Conservation (phyloP, 345 rosid species). For the Arabidopsis arenosa region DNA sequence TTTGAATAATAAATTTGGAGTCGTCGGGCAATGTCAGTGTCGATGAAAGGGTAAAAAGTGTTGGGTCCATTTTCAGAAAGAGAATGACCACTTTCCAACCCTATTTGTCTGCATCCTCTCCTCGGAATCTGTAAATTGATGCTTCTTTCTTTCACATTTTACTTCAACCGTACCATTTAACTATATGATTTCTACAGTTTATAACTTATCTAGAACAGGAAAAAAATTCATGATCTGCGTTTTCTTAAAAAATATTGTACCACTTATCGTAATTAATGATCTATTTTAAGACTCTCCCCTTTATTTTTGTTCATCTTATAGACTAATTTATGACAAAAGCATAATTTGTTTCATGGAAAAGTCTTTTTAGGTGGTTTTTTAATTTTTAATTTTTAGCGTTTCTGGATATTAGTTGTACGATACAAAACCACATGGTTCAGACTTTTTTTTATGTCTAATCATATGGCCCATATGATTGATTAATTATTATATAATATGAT, state of each 20-base stretch:
- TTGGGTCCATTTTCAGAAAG: conserved; percentile 38
- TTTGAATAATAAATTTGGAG: neutral
- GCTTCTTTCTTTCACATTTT: conserved; percentile 39
- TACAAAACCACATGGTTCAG: conserved; percentile 38
- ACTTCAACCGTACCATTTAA: neutral
- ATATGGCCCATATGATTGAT: conserved; percentile 38
- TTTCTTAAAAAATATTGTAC: too few species aligned
- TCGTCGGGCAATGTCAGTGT: conserved; percentile 28
- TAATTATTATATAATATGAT: conserved; percentile 13
- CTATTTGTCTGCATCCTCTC: conserved; percentile 58
- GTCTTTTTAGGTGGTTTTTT: conserved; percentile 9
- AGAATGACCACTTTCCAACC: conserved; percentile 67
- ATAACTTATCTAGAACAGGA: neutral
- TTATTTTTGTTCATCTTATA: neutral
- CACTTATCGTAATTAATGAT: neutral
- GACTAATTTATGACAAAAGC: neutral
- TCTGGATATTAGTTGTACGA: conserved; percentile 39
- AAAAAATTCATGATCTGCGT: too few species aligned
- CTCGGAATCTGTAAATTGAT: conserved; percentile 71
- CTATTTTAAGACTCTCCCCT: neutral
- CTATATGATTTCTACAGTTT: neutral
- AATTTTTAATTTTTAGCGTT: neutral
- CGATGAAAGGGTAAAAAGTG: conserved; percentile 15
- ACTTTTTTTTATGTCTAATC: conserved; percentile 32
- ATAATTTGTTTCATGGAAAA: conserved; percentile 18